Evolutionary conservation across 306 rosid genomes (phyloP), one percentile per base, ranked within the genome.

Genomic region (Prunus padus): DNA sequence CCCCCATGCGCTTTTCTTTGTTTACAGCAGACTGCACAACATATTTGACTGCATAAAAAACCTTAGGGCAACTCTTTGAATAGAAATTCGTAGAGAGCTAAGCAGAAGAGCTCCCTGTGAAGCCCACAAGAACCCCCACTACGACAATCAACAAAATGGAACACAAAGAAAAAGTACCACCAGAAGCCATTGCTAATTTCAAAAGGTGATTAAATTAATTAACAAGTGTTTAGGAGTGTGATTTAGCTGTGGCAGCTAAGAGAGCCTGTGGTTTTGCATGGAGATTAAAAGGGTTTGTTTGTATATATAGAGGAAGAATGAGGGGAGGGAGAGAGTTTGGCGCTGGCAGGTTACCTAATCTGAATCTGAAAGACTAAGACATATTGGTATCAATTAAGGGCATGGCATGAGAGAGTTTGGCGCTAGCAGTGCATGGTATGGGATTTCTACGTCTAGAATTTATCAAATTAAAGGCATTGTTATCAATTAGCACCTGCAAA

Each of bases 1-100:
- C 98, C 10, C 94, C 98, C 7, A 86, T 84, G 49, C 98, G 98
- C 10, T 25, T 75, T 69, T 87, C 93, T 74, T 86, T 89, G 2
- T 83, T 45, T 2, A 93, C 63, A 0, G 97, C 97, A 9, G 86
- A 67, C 25, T 50, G 75, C 37, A 93, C 90, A 10, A 83, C 92
- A 1, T 82, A 69, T 42, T 82, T 44, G 2, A 89, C 90, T 0
- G 82, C 19, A 4, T 26, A n/a, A 22, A 87, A 83, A 69, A 87
- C 80, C 2, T 84, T 79, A 0, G 97, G 98, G 67, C 98, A 93
- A 20, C 76, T 84, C 47, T 74, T 76, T 1, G 86, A 76, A 57
- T 93, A 93, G 74, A 89, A 90, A 2, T 59, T 69, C 2, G 54
- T 28, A 1, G 85, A 89, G 69, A 93, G 97, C 18, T 82, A 45